Conservation (phyloP, 305 asterid species). For the Galium porrigens region DNA sequence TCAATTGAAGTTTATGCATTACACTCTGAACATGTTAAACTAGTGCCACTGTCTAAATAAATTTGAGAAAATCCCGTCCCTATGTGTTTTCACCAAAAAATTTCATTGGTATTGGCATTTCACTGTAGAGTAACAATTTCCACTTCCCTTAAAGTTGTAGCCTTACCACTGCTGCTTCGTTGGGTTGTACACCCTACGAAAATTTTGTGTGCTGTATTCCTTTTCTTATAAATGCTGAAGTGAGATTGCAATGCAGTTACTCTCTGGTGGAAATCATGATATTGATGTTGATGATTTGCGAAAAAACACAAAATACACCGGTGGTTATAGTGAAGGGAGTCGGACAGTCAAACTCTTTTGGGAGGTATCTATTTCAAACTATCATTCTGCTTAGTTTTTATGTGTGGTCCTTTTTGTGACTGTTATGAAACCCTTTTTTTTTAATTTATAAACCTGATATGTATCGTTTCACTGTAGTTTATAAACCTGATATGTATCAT, state of each 20-base stretch:
- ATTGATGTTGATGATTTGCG: constrained; percentile 79
- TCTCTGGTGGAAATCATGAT: constrained; percentile 89
- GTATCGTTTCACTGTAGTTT: not conserved
- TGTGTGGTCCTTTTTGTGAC: not conserved
- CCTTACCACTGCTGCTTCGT: not conserved
- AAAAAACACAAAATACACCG: constrained; percentile 71
- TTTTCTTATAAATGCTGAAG: constrained; percentile 17
- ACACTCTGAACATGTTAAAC: not conserved
- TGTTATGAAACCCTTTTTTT: not conserved
- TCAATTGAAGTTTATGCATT: not conserved
- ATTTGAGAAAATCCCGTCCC: not conserved
- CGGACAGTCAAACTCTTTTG: constrained; percentile 75
- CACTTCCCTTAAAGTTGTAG: not conserved
- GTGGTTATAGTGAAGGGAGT: constrained; percentile 82
- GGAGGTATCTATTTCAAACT: constrained; percentile 45
- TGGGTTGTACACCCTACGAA: not conserved
- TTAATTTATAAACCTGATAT: not conserved
- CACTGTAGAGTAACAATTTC: not conserved
- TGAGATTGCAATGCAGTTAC: constrained; percentile 38
- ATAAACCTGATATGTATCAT: not conserved
- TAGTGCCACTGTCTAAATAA: not conserved
- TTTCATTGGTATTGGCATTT: too few relatives aligned
- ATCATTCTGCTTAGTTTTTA: not conserved
- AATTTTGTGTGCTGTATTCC: constrained; percentile 6
- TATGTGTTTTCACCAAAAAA: not conserved